A percentile compares a stretch with the other conserved stretches of the same genome.
Evolutionary conservation across 1,139 yeast genomes (phyloP).

Genomic region (Nakaseomyces sp.): DNA sequence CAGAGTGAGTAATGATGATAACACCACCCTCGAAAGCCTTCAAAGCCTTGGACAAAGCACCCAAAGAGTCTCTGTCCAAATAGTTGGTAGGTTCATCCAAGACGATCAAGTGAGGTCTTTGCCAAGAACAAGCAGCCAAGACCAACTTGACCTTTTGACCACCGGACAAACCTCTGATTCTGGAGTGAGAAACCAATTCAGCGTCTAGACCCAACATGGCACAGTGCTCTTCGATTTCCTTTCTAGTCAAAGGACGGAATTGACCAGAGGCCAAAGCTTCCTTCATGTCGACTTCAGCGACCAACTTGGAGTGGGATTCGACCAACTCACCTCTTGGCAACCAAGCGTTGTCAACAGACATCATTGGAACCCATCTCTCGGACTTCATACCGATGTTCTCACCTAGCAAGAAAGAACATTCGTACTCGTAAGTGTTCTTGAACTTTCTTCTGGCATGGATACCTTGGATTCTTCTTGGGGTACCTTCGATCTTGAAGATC

Average conservation of each 20-base stretch:
- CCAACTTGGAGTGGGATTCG: conserved; percentile 97
- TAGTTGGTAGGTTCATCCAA: conserved; percentile 99
- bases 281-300: conserved; percentile 99
- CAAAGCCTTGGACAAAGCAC: conserved; percentile 98
- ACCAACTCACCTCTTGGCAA: conserved; percentile 99
- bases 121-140: conserved; percentile 99
- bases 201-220: conserved; percentile 97
- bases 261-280: conserved; percentile 99
- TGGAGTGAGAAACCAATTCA: conserved; percentile 98
- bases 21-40: conserved; percentile 99
- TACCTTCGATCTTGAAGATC: conserved; percentile 97
- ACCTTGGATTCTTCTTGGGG: conserved; percentile 94
- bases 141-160: conserved; percentile 99
- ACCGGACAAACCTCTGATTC: conserved; percentile 99
- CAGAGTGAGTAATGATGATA: conserved; percentile 98
- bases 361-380: conserved; percentile 99
- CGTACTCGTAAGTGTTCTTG: conserved; percentile 99
- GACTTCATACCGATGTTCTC: conserved; percentile 98
- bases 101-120: conserved; percentile 98
- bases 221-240: conserved; percentile 99
- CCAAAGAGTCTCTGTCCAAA: conserved; percentile 98
- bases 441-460: conserved; percentile 98
- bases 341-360: conserved; percentile 99
- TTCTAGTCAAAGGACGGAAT: conserved; percentile 99
- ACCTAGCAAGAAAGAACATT: conserved; percentile 93